phyloP scores from a whole-genome alignment of 1,139 yeast species.

The Taphrina sp. region DNA sequence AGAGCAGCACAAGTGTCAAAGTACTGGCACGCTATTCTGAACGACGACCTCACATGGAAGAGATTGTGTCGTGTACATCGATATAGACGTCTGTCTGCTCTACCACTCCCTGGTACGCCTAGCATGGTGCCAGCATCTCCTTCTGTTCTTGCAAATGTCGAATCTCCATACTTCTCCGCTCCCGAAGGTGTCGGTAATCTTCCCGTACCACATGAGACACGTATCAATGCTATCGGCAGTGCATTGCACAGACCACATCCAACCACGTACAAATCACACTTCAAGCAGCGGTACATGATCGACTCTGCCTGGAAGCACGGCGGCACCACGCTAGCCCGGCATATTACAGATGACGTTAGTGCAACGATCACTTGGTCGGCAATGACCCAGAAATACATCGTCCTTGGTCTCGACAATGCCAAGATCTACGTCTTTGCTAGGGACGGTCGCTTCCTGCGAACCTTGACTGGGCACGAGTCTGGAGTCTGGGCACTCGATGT shows the following conservation, averaged over 20 bases:
- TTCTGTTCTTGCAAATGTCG: constrained; percentile 13
- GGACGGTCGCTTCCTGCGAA: constrained; percentile 58
- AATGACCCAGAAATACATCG: constrained; percentile 46
- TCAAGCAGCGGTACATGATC: constrained; percentile 48
- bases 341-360: constrained; percentile 45
- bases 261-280: constrained; percentile 47
- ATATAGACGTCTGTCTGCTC: constrained; percentile 42
- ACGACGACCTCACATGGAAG: constrained; percentile 50
- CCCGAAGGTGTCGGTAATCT: constrained; percentile 26
- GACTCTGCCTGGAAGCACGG: constrained; percentile 49
- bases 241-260: constrained; percentile 41
- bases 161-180: constrained; percentile 27
- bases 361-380: constrained; percentile 47
- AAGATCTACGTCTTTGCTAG: constrained; percentile 49
- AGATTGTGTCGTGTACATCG: constrained; percentile 47
- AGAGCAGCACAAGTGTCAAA: constrained; percentile 50
- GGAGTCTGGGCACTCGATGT: constrained; percentile 99
- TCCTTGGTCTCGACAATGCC: constrained; percentile 49
- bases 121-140: constrained; percentile 3
- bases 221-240: constrained; percentile 10
- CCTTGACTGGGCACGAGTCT: constrained; percentile 82
- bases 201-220: constrained; percentile 13
- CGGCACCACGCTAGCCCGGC: constrained; percentile 48
- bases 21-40: constrained; percentile 47
- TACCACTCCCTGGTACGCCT: constrained; percentile 14